A percentile compares a stretch with the other conserved stretches of the same genome.
These are phyloP conservation scores for Ustilago nuda DNA, from an alignment of 1,284 basidiomycete genomes.

Conservation along the genomic window DNA sequence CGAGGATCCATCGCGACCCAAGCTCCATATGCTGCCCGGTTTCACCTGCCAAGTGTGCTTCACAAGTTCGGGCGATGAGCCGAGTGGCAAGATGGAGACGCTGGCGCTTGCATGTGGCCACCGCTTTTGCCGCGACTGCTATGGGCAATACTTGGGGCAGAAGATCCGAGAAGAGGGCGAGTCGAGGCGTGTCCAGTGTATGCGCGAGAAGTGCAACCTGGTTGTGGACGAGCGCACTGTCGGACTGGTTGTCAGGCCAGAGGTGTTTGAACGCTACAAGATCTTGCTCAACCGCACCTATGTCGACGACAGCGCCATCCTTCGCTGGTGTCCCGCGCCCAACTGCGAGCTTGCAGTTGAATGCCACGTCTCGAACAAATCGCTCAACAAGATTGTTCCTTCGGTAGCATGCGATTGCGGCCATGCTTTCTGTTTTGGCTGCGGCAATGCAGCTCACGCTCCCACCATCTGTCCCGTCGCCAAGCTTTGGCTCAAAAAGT, in stretches of 20 bases:
- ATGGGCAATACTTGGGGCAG: slow-evolving; percentile 82
- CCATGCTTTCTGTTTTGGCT: slow-evolving; percentile 76
- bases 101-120: slow-evolving; percentile 65
- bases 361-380: slow-evolving; percentile 76
- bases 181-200: slow-evolving; percentile 83
- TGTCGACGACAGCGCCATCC: slow-evolving; percentile 83
- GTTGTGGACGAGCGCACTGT: slow-evolving; percentile 73
- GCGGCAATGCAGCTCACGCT: slow-evolving; percentile 77
- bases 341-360: slow-evolving; percentile 82
- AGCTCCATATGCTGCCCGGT: slow-evolving; percentile 43
- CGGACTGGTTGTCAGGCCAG: slow-evolving; percentile 65
- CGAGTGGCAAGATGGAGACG: slow-evolving; percentile 56
- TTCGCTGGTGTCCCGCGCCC: slow-evolving; percentile 89
- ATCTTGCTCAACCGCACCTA: slow-evolving; percentile 89
- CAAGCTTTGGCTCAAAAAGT: slow-evolving; percentile 95
- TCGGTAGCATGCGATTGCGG: slow-evolving; percentile 82
- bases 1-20: slow-evolving; percentile 56
- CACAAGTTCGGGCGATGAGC: slow-evolving; percentile 56
- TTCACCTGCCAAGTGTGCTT: slow-evolving; percentile 68
- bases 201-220: slow-evolving; percentile 87
- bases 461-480: slow-evolving; percentile 90
- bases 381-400: slow-evolving; percentile 82
- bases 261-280: slow-evolving; percentile 74
- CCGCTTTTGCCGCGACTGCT: slow-evolving; percentile 76
- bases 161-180: slow-evolving; percentile 94